phyloP scores from a whole-genome alignment of 23 red algal genomes.

The Chondrus crispus region DNA sequence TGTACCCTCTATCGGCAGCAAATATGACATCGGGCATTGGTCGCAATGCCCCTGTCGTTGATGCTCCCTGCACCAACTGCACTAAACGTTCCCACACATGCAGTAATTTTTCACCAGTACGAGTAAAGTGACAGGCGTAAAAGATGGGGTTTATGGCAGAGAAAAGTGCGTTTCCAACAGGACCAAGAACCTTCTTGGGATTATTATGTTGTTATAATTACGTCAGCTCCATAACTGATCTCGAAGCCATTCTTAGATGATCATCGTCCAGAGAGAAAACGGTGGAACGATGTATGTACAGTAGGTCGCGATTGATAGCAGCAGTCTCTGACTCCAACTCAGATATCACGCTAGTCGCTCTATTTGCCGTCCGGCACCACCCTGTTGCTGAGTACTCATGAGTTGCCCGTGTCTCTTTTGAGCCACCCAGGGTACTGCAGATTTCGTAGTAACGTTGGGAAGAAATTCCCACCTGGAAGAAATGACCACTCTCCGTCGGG shows the following conservation, averaged over 20 bases:
- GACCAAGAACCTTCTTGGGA: not conserved
- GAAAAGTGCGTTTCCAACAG: not conserved
- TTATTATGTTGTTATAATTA: not conserved
- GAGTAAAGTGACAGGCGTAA: not conserved
- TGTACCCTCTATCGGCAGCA: constrained; percentile 8
- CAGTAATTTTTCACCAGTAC: not conserved
- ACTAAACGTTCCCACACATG: not conserved
- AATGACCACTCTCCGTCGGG: not conserved
- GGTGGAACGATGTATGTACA: not conserved
- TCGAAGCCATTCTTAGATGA: not conserved
- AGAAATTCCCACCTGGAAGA: constrained; percentile 14
- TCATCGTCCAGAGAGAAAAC: constrained; percentile 5
- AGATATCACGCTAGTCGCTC: not conserved
- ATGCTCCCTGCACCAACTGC: not conserved
- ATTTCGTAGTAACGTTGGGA: too few species aligned
- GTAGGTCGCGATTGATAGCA: not conserved
- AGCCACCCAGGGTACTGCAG: not conserved
- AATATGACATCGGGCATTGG: constrained; percentile 1
- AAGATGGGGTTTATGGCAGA: not conserved
- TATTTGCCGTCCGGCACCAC: not conserved
- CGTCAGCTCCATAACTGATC: not conserved
- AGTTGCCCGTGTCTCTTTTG: not conserved
- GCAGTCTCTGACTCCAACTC: not conserved
- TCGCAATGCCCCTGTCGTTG: not conserved
- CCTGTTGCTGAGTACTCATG: not conserved